Evolutionary conservation across 306 rosid genomes (phyloP), one percentile per base, ranked within the genome.

Genomic region (Cyamopsis tetragonoloba): DNA sequence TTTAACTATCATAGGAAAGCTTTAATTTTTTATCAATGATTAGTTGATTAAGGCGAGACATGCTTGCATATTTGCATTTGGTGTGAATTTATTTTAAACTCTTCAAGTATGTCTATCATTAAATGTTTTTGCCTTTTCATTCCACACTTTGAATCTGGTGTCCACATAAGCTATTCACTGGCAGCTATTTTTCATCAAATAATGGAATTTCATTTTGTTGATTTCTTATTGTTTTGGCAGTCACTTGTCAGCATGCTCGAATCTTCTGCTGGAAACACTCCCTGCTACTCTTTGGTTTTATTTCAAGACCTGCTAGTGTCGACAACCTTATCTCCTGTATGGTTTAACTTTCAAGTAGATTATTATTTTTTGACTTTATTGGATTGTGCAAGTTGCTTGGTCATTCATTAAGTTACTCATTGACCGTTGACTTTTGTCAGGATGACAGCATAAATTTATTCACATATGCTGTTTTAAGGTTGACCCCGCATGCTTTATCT

Each of bases 281-380:
- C 88, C n/a, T 95, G 97, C 81, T 63, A 85, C 85, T 86, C 97
- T 39, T 61, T 95, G 80, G 71, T 95, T 77, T 83, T 95, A 71
- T 95, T 82, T 82, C 97, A 95, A 77, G 97, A 95, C 78, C 80
- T 95, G 66, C 83, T 95, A 82, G 99, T 95, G 84, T 90, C 99
- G 38, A 88, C 99, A 10, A 88, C 96, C 6, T 89, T 95, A 74
- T 83, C 97, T 73, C 90, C 97, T 38, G 99, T 93, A 93, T 75
- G 98, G 68, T 80, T 86, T 62, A 50, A 67, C 75, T 70, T 71
- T 79, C 46, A 43, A 68, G 32, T 38, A 65, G 61, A 49, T n/a
- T 62, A 57, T 74, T 47, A 38, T 23, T 62, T 58, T 27, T 12
- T 59, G 27, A 9, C 6, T 23, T 22, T 18, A 56, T 19, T 63